Evolutionary conservation across 2,329 filamentous ascomycete genomes (phyloP).

Genomic region (Rhynchosporium graminicola): DNA sequence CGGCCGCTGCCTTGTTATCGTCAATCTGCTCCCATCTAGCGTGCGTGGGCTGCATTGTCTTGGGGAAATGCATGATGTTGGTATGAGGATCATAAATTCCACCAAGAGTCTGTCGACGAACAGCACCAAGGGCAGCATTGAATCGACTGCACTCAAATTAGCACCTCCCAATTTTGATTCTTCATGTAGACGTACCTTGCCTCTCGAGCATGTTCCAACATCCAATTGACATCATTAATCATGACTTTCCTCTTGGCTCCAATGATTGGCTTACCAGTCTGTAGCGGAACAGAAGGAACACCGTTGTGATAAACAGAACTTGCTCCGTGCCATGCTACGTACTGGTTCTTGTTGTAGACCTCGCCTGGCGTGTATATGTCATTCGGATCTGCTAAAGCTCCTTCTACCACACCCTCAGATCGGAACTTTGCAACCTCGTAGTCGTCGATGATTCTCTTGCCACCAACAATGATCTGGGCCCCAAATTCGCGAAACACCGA

Average conservation of each 20-base stretch:
- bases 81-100: constrained; percentile 95
- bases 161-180: neutral
- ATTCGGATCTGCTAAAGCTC: constrained; percentile 87
- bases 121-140: constrained; percentile 71
- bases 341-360: constrained; percentile 98
- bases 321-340: constrained; percentile 97
- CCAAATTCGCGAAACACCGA: constrained; percentile 98
- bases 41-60: constrained; percentile 85
- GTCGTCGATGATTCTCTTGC: constrained; percentile 82
- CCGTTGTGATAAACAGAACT: constrained; percentile 93
- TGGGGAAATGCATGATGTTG: constrained; percentile 85
- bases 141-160: constrained; percentile 63
- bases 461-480: constrained; percentile 89
- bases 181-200: constrained; percentile 65
- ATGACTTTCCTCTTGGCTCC: constrained; percentile 83
- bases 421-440: constrained; percentile 78
- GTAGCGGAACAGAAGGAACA: constrained; percentile 72
- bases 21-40: constrained; percentile 76
- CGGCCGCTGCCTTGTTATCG: constrained; percentile 36
- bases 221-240: constrained; percentile 94
- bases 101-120: constrained; percentile 63
- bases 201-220: constrained; percentile 88
- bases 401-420: constrained; percentile 78
- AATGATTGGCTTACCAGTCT: constrained; percentile 71
- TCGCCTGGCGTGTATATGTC: constrained; percentile 78